Percentiles rank a stretch among this genome's conserved stretches.
Conservation (phyloP, 2,329 filamentous ascomycete species). For the Trichophaea hybrida region DNA sequence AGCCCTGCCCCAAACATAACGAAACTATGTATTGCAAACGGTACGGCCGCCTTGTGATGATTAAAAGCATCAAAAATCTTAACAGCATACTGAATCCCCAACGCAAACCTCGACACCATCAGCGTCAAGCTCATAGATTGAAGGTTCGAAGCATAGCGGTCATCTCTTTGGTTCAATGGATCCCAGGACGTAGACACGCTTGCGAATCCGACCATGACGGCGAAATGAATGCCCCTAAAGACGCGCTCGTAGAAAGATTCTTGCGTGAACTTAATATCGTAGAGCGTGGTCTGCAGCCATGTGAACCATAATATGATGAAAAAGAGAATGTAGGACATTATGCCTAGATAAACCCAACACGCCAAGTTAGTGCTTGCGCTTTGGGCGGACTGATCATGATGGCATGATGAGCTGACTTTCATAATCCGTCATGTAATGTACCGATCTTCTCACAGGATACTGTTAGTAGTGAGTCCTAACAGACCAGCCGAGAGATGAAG, state of each 20-base stretch:
- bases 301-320: constrained; percentile 51
- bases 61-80: constrained; percentile 26
- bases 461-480: no score
- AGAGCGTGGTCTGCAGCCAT: constrained; percentile 49
- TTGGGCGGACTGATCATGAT: neutral
- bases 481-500: no score
- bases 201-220: constrained; percentile 50
- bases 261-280: constrained; percentile 50
- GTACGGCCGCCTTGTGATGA: constrained; percentile 8
- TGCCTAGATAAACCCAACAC: constrained; percentile 26
- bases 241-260: constrained; percentile 50
- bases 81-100: constrained; percentile 42
- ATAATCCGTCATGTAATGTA: neutral
- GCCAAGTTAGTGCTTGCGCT: neutral
- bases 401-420: constrained; percentile 6
- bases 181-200: constrained; percentile 37
- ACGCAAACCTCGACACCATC: constrained; percentile 39
- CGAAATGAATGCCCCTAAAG: constrained; percentile 46
- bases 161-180: constrained; percentile 21
- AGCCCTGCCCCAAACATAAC: constrained; percentile 13
- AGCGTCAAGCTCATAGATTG: constrained; percentile 29
- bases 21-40: constrained; percentile 9
- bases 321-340: constrained; percentile 39
- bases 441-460: no score
- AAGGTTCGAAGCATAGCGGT: constrained; percentile 15